These are phyloP conservation scores for Curvularia hawaiiensis DNA, from an alignment of 2,329 filamentous ascomycete genomes.

Conservation along the genomic window DNA sequence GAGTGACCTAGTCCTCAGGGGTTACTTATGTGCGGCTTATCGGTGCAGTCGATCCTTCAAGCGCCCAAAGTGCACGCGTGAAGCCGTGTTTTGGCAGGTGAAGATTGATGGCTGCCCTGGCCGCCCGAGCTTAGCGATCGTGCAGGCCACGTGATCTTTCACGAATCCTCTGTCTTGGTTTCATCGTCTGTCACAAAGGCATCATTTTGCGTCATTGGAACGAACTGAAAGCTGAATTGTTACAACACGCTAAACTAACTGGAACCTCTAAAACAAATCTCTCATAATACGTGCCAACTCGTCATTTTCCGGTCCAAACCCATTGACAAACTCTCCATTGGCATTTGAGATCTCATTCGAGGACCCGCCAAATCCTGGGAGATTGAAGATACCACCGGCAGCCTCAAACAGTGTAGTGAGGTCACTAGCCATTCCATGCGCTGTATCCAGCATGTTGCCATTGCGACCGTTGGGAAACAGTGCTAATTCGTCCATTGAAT, in stretches of 20 bases:
- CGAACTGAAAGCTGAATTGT: background rate
- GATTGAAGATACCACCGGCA: conserved; percentile 56
- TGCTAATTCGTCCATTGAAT: conserved; percentile 63
- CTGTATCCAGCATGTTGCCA: conserved; percentile 51
- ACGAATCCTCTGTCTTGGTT: conserved; percentile 1
- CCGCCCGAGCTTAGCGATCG: conserved; percentile 23
- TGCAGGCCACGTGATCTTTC: conserved; percentile 21
- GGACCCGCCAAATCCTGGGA: conserved; percentile 31
- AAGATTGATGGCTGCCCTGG: conserved; percentile 22
- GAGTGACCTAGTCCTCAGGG: background rate
- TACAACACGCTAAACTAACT: background rate
- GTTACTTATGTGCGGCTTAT: conserved; percentile 2
- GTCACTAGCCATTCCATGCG: conserved; percentile 67
- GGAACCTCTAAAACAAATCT: conserved; percentile 58
- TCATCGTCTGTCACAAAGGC: background rate
- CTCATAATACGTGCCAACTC: conserved; percentile 64
- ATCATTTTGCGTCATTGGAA: background rate
- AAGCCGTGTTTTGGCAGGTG: conserved; percentile 20
- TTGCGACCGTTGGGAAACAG: conserved; percentile 51
- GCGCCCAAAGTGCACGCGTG: conserved; percentile 11
- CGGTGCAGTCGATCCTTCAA: conserved; percentile 5
- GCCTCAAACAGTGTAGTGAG: conserved; percentile 68
- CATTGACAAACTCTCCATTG: conserved; percentile 51
- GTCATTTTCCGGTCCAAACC: conserved; percentile 63
- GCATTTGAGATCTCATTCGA: conserved; percentile 43